Evolutionary conservation across 2,329 filamentous ascomycete species (phyloP).

Genomic region (Lasiodiplodia sp.): DNA sequence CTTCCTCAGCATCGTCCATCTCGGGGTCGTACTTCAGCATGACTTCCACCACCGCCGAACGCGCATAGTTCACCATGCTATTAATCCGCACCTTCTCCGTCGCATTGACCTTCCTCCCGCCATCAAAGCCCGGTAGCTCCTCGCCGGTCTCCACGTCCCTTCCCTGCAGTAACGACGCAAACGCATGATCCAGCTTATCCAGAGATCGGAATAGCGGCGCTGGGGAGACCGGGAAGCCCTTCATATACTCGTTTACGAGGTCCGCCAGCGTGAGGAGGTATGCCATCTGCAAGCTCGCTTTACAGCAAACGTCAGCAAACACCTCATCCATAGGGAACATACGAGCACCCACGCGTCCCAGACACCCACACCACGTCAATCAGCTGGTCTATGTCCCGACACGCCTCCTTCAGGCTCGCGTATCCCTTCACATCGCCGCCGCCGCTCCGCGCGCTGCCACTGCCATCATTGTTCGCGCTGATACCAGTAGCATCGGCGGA

Average conservation of each 20-base stretch:
- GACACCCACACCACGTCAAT: constrained; percentile 86
- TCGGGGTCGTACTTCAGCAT: constrained; percentile 63
- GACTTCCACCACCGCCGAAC: constrained; percentile 73
- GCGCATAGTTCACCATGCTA: constrained; percentile 78
- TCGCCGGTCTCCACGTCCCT: constrained; percentile 71
- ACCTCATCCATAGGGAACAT: constrained; percentile 22
- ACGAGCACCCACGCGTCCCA: constrained; percentile 74
- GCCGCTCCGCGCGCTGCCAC: constrained; percentile 26
- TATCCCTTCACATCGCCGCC: constrained; percentile 57
- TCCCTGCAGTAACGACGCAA: constrained; percentile 76
- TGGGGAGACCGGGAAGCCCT: constrained; percentile 73
- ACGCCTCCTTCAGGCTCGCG: constrained; percentile 72
- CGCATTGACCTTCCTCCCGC: constrained; percentile 69
- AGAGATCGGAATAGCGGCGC: constrained; percentile 74
- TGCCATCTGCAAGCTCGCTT: constrained; percentile 81
- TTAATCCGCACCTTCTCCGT: constrained; percentile 90
- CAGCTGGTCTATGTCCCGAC: constrained; percentile 74
- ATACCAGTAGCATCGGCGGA: too few relatives aligned
- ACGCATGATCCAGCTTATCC: constrained; percentile 82
- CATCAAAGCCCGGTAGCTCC: constrained; percentile 73
- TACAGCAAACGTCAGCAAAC: constrained; percentile 4
- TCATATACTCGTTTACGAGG: constrained; percentile 74
- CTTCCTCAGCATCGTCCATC: constrained; percentile 43
- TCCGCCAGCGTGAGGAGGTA: constrained; percentile 82
- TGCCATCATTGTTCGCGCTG: too few relatives aligned